Percentiles rank a stretch among this genome's conserved stretches.
These are phyloP conservation scores for Chalara sp. DNA, from an alignment of 2,329 filamentous ascomycete genomes.

Conservation along the genomic window DNA sequence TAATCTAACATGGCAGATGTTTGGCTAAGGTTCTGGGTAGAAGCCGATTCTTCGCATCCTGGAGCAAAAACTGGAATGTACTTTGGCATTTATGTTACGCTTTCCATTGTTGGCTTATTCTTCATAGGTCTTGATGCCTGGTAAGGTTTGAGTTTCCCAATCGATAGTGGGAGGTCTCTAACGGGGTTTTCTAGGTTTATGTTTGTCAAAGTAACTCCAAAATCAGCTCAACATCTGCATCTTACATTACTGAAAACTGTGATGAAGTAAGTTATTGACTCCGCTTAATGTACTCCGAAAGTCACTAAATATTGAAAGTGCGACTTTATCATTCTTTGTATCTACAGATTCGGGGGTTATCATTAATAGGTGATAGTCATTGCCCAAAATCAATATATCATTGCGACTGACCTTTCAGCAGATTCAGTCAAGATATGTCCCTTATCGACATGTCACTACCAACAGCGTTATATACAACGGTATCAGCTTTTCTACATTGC, in stretches of 20 bases:
- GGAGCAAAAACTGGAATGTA: too few relatives aligned
- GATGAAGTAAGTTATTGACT: constrained; percentile 1
- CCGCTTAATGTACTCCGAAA: not conserved
- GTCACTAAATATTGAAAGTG: not conserved
- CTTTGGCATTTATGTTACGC: not conserved
- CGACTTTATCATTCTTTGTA: constrained; percentile 13
- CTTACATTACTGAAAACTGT: constrained; percentile 8
- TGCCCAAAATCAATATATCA: not conserved
- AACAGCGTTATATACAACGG: constrained; percentile 5
- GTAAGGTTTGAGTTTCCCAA: not conserved
- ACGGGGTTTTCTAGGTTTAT: not conserved
- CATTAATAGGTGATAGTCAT: not conserved
- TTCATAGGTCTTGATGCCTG: not conserved
- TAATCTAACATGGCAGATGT: constrained; percentile 8
- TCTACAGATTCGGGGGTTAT: constrained; percentile 14
- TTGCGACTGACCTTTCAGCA: constrained; percentile 4
- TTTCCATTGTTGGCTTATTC: not conserved
- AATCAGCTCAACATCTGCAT: constrained; percentile 7
- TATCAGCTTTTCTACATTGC: constrained; percentile 26
- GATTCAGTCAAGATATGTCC: constrained; percentile 20
- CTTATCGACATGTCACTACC: constrained; percentile 24
- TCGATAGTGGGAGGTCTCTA: not conserved
- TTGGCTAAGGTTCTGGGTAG: not conserved
- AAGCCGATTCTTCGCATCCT: not conserved
- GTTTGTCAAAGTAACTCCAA: constrained; percentile 5